Percentiles rank a stretch among this genome's conserved stretches.
Evolutionary conservation across 2,329 filamentous ascomycete genomes (phyloP).

Genomic region (Coleophoma eucalyptorum): DNA sequence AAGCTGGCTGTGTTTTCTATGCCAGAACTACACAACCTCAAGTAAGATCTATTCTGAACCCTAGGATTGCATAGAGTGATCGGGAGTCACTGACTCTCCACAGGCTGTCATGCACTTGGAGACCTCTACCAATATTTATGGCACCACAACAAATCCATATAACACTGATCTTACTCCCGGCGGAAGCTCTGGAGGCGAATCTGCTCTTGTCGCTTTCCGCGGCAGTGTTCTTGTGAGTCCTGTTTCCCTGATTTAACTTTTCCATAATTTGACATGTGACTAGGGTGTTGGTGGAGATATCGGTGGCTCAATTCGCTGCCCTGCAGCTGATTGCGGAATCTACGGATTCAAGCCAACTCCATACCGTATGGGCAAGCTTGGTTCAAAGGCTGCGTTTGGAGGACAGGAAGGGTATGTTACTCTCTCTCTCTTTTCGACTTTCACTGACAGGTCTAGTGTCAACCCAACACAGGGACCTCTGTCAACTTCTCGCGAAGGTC

Average conservation of each 20-base stretch:
- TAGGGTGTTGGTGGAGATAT: slow-evolving; percentile 15
- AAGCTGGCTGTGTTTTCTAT: slow-evolving; percentile 61
- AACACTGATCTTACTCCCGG: slow-evolving; percentile 55
- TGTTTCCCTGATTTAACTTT: background rate
- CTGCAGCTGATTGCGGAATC: slow-evolving; percentile 6
- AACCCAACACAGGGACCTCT: slow-evolving; percentile 45
- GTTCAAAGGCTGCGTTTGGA: background rate
- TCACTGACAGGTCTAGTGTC: slow-evolving; percentile 22
- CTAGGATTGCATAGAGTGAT: slow-evolving; percentile 3
- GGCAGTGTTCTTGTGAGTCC: slow-evolving; percentile 32
- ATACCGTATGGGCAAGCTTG: slow-evolving; percentile 2
- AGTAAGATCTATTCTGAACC: background rate
- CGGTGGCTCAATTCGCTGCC: slow-evolving; percentile 12
- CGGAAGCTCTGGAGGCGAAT: slow-evolving; percentile 61
- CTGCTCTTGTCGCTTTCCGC: slow-evolving; percentile 36
- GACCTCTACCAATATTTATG: slow-evolving; percentile 55
- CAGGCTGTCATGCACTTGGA: slow-evolving; percentile 37
- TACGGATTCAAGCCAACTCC: slow-evolving; percentile 11
- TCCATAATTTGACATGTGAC: background rate
- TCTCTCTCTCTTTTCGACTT: background rate
- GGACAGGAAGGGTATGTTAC: slow-evolving; percentile 7
- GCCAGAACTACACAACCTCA: slow-evolving; percentile 60
- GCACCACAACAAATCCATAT: slow-evolving; percentile 42
- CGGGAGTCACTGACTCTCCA: slow-evolving; percentile 25
- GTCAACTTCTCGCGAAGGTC: slow-evolving; percentile 41